Base-by-base conservation (phyloP, 2,329 filamentous ascomycete species). In the Ampelomyces quisqualis region DNA sequence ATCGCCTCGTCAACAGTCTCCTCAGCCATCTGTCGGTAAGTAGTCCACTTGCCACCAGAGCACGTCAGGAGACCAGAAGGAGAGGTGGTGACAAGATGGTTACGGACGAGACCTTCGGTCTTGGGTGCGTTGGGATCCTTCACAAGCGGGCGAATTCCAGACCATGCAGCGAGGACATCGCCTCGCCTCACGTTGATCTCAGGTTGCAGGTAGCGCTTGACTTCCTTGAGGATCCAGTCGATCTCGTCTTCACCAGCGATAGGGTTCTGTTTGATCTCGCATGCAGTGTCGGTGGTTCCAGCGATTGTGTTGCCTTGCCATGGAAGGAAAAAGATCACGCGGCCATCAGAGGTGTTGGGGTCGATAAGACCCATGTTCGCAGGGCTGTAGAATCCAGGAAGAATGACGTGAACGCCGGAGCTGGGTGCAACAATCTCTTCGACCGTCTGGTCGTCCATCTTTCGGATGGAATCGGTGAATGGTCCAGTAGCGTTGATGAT, bases 271-370 rank as follows among this genome's bases (percentile, higher is more conserved):
- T 79, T 80, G 53, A 95, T 88, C 20, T 77, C 73, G 24, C 84
- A 86, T 3, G 88, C 83, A 26, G 86, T 84, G 63, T 94, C 89
- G 6, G 88, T 94, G 4, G 89, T 94, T 47, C 89, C 89, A 31
- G 88, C 89, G 61, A 94, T 93, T 10, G 88, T 94, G 71, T 93
- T 93, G 34, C 88, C 88, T 72, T 94, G 88, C 89, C 89, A 94
- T 15, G 89, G 89, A 27, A 94, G 77, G 77, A 95, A 94, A 80
- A 94, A 94, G 62, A 94, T 91, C 34, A 94, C 89, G 64, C 89
- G 81, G 14, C 89, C 89, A 62, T 94, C 89, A 1, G 88, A 94
- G 2, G 89, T 93, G 27, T 82, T 82, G 4, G 89, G 88, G 59
- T 95, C 89, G 57, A 94, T 87, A 27, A 94, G 76, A 47, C 89